Percentiles rank a stretch among this genome's conserved stretches.
phyloP scores from a whole-genome alignment of 352 stramenopile species.

The Aphanomyces invadans region DNA sequence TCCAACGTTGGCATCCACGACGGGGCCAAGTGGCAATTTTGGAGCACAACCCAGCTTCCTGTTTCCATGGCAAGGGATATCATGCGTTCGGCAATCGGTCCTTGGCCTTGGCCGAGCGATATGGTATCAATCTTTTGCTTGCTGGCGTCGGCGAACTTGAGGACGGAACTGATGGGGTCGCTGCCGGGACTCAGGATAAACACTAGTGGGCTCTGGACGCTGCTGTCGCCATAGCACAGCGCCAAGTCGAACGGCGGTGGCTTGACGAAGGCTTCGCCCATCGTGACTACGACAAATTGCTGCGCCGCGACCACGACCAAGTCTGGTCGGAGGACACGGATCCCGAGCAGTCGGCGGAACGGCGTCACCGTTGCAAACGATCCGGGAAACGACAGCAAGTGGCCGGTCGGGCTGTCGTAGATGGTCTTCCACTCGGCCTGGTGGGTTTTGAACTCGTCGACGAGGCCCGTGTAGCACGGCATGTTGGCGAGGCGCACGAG shows the following conservation, averaged over 20 bases:
- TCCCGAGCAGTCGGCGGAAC: constrained; percentile 65
- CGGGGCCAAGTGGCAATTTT: constrained; percentile 86
- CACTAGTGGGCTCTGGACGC: constrained; percentile 79
- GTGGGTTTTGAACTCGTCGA: constrained; percentile 72
- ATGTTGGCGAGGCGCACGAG: constrained; percentile 84
- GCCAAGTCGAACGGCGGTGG: constrained; percentile 84
- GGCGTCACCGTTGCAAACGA: constrained; percentile 49
- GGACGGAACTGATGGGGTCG: constrained; percentile 85
- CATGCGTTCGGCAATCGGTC: constrained; percentile 85
- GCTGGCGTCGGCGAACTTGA: constrained; percentile 82
- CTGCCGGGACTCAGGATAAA: constrained; percentile 89
- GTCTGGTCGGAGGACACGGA: constrained; percentile 81
- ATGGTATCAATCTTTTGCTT: constrained; percentile 79
- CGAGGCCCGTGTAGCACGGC: constrained; percentile 66
- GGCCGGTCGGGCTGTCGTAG: constrained; percentile 77
- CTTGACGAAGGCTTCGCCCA: constrained; percentile 89
- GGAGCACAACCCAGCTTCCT: constrained; percentile 87
- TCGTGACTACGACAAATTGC: constrained; percentile 81
- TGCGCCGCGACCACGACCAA: constrained; percentile 85
- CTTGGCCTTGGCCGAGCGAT: constrained; percentile 89
- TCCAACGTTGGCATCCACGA: constrained; percentile 93
- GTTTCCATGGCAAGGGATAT: constrained; percentile 72
- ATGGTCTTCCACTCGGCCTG: constrained; percentile 80
- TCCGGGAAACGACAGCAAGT: constrained; percentile 70
- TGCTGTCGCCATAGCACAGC: constrained; percentile 84